Evolutionary conservation across 1,284 basidiomycete genomes (phyloP).

Genomic region (Marasmius tenuissimus): DNA sequence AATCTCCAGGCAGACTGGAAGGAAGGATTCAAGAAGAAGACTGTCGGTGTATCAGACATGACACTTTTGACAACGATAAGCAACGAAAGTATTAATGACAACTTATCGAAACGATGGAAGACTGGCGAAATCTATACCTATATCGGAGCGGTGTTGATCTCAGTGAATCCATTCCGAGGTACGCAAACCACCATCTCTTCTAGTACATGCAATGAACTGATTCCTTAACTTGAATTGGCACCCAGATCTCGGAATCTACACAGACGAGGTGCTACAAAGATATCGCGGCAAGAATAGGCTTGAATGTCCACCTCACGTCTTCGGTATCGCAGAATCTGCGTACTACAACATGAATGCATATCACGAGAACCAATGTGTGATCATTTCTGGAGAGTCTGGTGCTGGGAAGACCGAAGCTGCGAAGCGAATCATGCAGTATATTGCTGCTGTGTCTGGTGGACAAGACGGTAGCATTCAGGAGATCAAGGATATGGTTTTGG

Average conservation of each 20-base stretch:
- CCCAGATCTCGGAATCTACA: slow-evolving; percentile 95
- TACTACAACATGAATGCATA: slow-evolving; percentile 99
- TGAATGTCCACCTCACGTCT: slow-evolving; percentile 98
- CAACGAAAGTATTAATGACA: slow-evolving; percentile 98
- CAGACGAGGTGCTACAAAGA: slow-evolving; percentile 79
- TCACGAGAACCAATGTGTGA: slow-evolving; percentile 99
- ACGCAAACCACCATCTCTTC: slow-evolving; percentile 22
- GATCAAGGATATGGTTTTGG: slow-evolving; percentile 99
- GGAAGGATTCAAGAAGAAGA: slow-evolving; percentile 97
- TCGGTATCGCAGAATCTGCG: slow-evolving; percentile 93
- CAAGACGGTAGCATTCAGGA: slow-evolving; percentile 87
- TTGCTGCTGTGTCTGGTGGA: slow-evolving; percentile 93
- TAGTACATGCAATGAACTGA: background rate
- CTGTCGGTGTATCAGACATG: slow-evolving; percentile 98
- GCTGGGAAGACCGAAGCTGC: slow-evolving; percentile 98
- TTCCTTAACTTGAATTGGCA: background rate
- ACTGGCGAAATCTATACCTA: slow-evolving; percentile 99
- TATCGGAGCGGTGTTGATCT: slow-evolving; percentile 96
- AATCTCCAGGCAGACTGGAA: slow-evolving; percentile 88
- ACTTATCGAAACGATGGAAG: slow-evolving; percentile 94
- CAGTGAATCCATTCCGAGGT: slow-evolving; percentile 98
- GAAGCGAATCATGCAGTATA: slow-evolving; percentile 99
- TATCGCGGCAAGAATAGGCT: slow-evolving; percentile 98
- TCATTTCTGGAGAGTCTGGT: slow-evolving; percentile 98
- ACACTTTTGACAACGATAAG: slow-evolving; percentile 96